phyloP scores from a whole-genome alignment of 257 asterid species.

The Lithospermum erythrorhizon region DNA sequence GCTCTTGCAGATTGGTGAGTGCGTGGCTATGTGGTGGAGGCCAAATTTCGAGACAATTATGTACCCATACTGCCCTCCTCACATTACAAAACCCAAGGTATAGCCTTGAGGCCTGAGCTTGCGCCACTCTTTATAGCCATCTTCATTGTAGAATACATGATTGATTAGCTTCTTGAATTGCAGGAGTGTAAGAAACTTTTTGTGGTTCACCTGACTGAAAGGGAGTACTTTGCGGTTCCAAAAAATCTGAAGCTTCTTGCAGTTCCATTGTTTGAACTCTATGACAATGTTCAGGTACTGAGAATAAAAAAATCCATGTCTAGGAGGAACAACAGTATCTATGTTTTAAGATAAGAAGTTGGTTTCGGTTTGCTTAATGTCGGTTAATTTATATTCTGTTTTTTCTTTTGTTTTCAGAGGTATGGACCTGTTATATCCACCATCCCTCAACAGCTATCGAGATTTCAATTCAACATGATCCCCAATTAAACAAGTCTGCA shows the following conservation, averaged over 20 bases:
- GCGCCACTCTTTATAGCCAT: background rate
- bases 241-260: constrained; percentile 96
- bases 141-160: constrained; percentile 1
- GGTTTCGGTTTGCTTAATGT: background rate
- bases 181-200: constrained; percentile 96
- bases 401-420: constrained; percentile 45
- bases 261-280: constrained; percentile 94
- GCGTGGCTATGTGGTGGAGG: constrained; percentile 97
- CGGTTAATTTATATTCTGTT: background rate
- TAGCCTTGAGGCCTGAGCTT: background rate
- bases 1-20: constrained; percentile 76
- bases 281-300: constrained; percentile 91
- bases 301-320: background rate
- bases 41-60: constrained; percentile 87
- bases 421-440: constrained; percentile 98
- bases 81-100: constrained; percentile 86
- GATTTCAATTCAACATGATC: constrained; percentile 97
- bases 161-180: constrained; percentile 5
- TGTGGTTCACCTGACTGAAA: constrained; percentile 80
- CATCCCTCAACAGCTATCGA: constrained; percentile 93
- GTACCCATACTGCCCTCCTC: constrained; percentile 98
- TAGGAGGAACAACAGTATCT: too few species aligned
- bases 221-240: constrained; percentile 95
- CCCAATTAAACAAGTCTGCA: constrained; percentile 30
- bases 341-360: too few species aligned